These are phyloP conservation scores for Rhodotorula babjevae DNA, from an alignment of 768 basidiomycete species.

Conservation along the genomic window DNA sequence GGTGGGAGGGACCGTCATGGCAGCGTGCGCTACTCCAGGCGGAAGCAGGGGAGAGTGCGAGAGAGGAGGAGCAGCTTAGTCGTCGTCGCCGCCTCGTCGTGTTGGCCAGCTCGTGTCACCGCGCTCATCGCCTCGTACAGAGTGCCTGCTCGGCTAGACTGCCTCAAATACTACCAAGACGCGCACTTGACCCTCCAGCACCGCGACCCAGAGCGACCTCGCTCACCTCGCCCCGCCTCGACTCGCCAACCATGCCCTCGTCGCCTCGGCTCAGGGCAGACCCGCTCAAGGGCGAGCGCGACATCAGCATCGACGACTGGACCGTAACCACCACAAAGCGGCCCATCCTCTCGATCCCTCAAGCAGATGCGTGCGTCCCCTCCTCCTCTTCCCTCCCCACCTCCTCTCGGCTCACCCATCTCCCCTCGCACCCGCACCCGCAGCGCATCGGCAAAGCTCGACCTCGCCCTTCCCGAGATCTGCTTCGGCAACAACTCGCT, in stretches of 20 bases:
- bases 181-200: too few species aligned
- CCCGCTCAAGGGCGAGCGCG: slow-evolving; percentile 50
- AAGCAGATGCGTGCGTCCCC: slow-evolving; percentile 28
- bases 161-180: too few species aligned
- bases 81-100: too few species aligned
- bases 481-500: slow-evolving; percentile 83
- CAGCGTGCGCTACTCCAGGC: too few species aligned
- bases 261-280: slow-evolving; percentile 8
- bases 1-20: slow-evolving; percentile 22
- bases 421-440: not conserved
- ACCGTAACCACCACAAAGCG: slow-evolving; percentile 64
- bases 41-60: not conserved
- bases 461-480: slow-evolving; percentile 91
- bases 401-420: not conserved
- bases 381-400: not conserved
- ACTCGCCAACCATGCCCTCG: not conserved
- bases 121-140: too few species aligned
- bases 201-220: too few species aligned
- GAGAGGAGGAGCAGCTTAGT: too few species aligned
- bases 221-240: not conserved
- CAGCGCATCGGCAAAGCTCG: slow-evolving; percentile 49
- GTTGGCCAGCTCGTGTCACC: too few species aligned
- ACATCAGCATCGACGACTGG: slow-evolving; percentile 68
- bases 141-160: too few species aligned
- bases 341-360: slow-evolving; percentile 60